Evolutionary conservation across 2,329 filamentous ascomycete species (phyloP).

Genomic region (Emergomyces africanus): DNA sequence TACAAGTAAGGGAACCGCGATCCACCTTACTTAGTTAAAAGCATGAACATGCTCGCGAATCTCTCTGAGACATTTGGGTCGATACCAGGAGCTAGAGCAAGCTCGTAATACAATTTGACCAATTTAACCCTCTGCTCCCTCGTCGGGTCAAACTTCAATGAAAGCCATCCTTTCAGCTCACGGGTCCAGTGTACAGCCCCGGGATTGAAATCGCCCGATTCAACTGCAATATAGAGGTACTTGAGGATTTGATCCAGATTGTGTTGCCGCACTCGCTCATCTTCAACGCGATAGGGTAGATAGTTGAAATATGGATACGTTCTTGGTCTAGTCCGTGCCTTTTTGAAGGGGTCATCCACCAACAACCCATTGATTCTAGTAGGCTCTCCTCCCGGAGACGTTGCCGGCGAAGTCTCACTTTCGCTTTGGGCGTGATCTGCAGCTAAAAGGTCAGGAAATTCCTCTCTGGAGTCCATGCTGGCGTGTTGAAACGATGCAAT

Average conservation of each 20-base stretch:
- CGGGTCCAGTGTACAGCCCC: conserved; percentile 95
- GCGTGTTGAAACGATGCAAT: no score
- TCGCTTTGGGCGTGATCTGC: conserved; percentile 13
- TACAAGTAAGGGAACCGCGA: conserved; percentile 8
- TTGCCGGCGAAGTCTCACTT: conserved; percentile 62
- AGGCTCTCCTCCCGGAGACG: conserved; percentile 56
- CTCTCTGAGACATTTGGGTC: conserved; percentile 72
- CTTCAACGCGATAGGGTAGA: conserved; percentile 79
- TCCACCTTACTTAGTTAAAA: conserved; percentile 67
- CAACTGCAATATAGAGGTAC: conserved; percentile 82
- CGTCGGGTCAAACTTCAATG: conserved; percentile 93
- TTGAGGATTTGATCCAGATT: conserved; percentile 81
- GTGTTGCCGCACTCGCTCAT: conserved; percentile 60
- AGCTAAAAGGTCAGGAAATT: conserved; percentile 6
- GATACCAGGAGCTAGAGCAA: conserved; percentile 78
- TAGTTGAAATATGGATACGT: conserved; percentile 90
- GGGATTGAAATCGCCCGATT: conserved; percentile 85
- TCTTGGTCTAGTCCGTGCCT: conserved; percentile 62
- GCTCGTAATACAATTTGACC: conserved; percentile 86
- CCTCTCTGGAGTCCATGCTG: conserved; percentile 10
- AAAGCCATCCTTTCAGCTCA: conserved; percentile 89
- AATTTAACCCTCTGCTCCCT: conserved; percentile 70
- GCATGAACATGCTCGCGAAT: conserved; percentile 93
- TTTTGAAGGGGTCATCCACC: conserved; percentile 37
- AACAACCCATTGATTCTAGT: conserved; percentile 36